Evolutionary conservation across 352 stramenopile species (phyloP).

Genomic region (Globisporangium rhizosaccharum): DNA sequence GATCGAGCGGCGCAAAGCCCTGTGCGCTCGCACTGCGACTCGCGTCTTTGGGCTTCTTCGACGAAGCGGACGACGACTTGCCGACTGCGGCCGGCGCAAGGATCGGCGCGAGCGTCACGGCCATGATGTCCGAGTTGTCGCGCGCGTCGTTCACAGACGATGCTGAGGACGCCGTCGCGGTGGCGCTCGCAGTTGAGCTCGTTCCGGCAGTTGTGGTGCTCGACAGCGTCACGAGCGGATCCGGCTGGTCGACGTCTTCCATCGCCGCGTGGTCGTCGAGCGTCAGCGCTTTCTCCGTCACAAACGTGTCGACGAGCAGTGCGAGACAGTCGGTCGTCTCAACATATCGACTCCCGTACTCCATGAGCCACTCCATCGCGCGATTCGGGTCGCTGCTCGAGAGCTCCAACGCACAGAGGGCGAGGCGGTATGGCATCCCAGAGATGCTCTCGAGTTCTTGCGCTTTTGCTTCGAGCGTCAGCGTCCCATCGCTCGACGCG

Average conservation of each 20-base stretch:
- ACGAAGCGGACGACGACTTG: conserved; percentile 13
- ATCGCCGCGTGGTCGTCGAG: conserved; percentile 61
- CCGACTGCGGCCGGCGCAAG: conserved; percentile 35
- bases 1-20: conserved; percentile 63
- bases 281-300: conserved; percentile 31
- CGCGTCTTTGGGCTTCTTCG: conserved; percentile 8
- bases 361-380: conserved; percentile 87
- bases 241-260: conserved; percentile 73
- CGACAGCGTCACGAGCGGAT: conserved; percentile 46
- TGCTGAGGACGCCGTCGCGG: neutral
- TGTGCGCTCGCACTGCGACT: conserved; percentile 19
- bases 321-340: conserved; percentile 45
- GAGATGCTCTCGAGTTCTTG: conserved; percentile 73
- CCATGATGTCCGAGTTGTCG: conserved; percentile 68
- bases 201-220: neutral
- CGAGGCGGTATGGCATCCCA: conserved; percentile 62
- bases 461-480: conserved; percentile 55
- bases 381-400: conserved; percentile 77
- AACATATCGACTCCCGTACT: conserved; percentile 59
- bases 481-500: conserved; percentile 6
- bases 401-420: conserved; percentile 64
- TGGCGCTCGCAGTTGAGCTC: conserved; percentile 6
- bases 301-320: conserved; percentile 45
- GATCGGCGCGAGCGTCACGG: conserved; percentile 72
- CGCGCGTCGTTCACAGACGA: neutral